Base-by-base conservation (phyloP, 129 eudicot species). In the Gnaphalium uliginosum region DNA sequence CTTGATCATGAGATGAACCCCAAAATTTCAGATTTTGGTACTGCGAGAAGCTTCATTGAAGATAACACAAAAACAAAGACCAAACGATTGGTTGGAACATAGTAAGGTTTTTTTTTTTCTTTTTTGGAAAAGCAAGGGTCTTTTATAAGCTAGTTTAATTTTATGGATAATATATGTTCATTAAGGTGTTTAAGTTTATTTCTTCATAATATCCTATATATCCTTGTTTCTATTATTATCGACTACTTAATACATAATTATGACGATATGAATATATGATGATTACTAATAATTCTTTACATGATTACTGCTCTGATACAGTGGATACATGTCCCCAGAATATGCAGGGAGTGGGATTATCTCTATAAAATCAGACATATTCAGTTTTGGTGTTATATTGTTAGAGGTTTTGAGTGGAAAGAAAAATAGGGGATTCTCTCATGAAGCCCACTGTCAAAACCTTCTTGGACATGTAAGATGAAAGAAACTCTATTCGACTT, bases 401-500 rank as follows among this genome's bases (percentile, higher is more conserved):
- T 35, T 82, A 26, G 82, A 82, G 50, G 73, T 68, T 61, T 69
- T 82, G 61, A 58, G 82, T 63, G 86, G 86, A 23, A 41, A 75
- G 58, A 78, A 78, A 74, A 83, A 83, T 62, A 78, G 80, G 41
- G 81, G 83, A 74, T 83, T 78, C 21, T 11, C 30, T 67, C 80
- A 78, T 68, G 66, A 56, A 26, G 83, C 74, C 23, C 80, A 83
- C 57, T 21, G 50, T 24, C 68, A 78, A 39, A 83, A 83, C 76
- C 86, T 83, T 72, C 67, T 83, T 23, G 86, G 86, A 75, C 86
- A 83, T 69, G 86, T 83, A 78, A 83, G 86, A 35, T 35, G 25
- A 25, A 35, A 35, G 9, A 35, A 35, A n/a, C n/a, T n/a, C n/a
- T n/a, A n/a, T n/a, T n/a, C n/a, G n/a, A n/a, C n/a, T n/a, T n/a